Percentiles rank a stretch among this genome's conserved stretches.
These are phyloP conservation scores for Schizonepeta tenuifolia DNA, from an alignment of 257 asterid genomes.

Conservation along the genomic window DNA sequence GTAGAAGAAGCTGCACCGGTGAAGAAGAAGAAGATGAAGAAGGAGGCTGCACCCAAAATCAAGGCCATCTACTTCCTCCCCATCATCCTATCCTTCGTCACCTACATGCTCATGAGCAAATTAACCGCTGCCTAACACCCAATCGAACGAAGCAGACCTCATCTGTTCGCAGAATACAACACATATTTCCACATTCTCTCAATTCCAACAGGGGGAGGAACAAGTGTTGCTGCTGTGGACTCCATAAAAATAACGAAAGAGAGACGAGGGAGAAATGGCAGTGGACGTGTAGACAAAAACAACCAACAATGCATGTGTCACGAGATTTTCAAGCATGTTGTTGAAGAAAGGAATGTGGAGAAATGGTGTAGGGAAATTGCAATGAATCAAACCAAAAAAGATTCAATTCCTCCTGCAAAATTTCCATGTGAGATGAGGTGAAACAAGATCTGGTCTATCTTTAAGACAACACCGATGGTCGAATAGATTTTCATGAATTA, in stretches of 20 bases:
- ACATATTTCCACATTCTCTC: not conserved
- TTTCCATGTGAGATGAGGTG: conserved; percentile 23
- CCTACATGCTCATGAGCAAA: conserved; percentile 30
- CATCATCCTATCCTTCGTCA: conserved; percentile 32
- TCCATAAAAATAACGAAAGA: not conserved
- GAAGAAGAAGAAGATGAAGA: not conserved
- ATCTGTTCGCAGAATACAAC: not conserved
- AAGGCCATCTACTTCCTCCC: conserved; percentile 32
- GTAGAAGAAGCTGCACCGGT: conserved; percentile 36
- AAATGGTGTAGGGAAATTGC: conserved; percentile 20
- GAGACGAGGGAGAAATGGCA: not conserved
- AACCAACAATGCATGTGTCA: not conserved
- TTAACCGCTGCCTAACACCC: conserved; percentile 5
- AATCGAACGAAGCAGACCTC: not conserved
- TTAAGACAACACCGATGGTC: not conserved
- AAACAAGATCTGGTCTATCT: not conserved
- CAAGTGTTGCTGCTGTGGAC: not conserved
- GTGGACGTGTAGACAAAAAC: not conserved
- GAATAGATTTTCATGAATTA: not conserved
- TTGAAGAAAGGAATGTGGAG: conserved; percentile 21
- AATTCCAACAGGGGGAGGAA: not conserved
- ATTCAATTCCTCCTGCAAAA: conserved; percentile 8
- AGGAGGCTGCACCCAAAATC: not conserved
- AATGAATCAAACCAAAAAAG: not conserved
- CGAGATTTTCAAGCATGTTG: conserved; percentile 13